phyloP scores from a whole-genome alignment of 345 rosid species.

The Corchorus capsularis region DNA sequence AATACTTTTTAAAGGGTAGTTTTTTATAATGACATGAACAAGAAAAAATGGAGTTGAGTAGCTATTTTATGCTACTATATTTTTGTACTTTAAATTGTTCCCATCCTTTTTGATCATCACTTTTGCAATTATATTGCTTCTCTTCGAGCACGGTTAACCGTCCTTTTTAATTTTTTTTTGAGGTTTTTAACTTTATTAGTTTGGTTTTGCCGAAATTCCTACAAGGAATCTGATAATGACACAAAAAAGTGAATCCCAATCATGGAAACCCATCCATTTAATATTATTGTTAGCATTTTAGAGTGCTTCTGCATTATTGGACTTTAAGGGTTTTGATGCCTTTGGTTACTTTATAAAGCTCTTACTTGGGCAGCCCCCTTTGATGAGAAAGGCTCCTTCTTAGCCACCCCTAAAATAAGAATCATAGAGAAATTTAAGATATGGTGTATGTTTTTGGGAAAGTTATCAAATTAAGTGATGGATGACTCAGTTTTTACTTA shows the following conservation, averaged over 20 bases:
- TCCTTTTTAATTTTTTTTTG: neutral
- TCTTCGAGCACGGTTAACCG: no score
- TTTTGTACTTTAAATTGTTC: neutral
- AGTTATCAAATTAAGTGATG: no score
- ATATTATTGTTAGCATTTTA: neutral
- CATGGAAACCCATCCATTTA: constrained; percentile 5
- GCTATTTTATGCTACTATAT: neutral
- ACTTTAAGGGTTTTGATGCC: constrained; percentile 1
- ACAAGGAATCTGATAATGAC: constrained; percentile 14
- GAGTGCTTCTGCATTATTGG: constrained; percentile 5
- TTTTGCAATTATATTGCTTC: neutral
- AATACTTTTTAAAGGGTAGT: neutral
- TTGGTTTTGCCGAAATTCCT: neutral
- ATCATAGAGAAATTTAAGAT: no score
- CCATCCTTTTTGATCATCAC: neutral
- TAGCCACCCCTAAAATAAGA: neutral
- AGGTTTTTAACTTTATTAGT: neutral
- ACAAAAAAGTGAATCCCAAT: neutral
- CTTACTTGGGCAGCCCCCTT: neutral
- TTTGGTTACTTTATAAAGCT: neutral
- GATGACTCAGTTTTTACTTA: no score
- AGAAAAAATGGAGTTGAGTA: neutral
- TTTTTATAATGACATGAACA: neutral
- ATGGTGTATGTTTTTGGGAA: no score
- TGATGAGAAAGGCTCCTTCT: neutral